Conservation (phyloP, 139 green algal species). For the Micromonas commoda region DNA sequence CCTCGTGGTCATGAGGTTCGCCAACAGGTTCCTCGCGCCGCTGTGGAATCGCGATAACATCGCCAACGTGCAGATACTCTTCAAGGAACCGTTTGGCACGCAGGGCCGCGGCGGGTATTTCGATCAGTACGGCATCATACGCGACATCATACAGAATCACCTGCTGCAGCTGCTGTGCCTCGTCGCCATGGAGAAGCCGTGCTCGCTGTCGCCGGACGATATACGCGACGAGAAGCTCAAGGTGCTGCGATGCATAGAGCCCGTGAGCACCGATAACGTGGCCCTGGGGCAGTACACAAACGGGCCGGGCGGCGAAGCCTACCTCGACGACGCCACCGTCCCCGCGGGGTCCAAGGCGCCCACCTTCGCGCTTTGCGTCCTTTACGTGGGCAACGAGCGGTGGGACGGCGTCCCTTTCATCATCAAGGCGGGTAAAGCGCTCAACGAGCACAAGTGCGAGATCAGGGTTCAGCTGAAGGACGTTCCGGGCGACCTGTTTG, state of each 20-base stretch:
- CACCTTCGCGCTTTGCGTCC: constrained; percentile 75
- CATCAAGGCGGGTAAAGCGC: constrained; percentile 89
- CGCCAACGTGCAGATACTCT: constrained; percentile 85
- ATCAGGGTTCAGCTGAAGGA: constrained; percentile 52
- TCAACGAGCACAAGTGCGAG: constrained; percentile 62
- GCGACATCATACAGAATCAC: constrained; percentile 82
- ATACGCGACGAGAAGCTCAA: constrained; percentile 87
- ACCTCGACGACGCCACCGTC: constrained; percentile 86
- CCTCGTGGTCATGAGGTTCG: constrained; percentile 92
- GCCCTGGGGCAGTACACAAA: constrained; percentile 88
- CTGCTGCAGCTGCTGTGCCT: constrained; percentile 70
- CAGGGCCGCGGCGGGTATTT: constrained; percentile 94
- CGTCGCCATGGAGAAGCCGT: constrained; percentile 89
- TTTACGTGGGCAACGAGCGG: constrained; percentile 87
- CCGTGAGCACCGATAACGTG: constrained; percentile 49
- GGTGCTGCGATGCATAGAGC: constrained; percentile 71
- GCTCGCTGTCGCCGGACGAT: constrained; percentile 78
- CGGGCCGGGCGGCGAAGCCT: constrained; percentile 49
- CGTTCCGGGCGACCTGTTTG: constrained; percentile 42
- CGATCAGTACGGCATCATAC: constrained; percentile 93
- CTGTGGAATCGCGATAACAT: constrained; percentile 80
- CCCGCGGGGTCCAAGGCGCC: constrained; percentile 64
- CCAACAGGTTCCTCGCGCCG: constrained; percentile 79
- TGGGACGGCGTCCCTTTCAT: constrained; percentile 78
- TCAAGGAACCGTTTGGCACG: constrained; percentile 89